Base-by-base conservation (phyloP, 2,329 filamentous ascomycete genomes). In the Ophiosphaerella korrae region DNA sequence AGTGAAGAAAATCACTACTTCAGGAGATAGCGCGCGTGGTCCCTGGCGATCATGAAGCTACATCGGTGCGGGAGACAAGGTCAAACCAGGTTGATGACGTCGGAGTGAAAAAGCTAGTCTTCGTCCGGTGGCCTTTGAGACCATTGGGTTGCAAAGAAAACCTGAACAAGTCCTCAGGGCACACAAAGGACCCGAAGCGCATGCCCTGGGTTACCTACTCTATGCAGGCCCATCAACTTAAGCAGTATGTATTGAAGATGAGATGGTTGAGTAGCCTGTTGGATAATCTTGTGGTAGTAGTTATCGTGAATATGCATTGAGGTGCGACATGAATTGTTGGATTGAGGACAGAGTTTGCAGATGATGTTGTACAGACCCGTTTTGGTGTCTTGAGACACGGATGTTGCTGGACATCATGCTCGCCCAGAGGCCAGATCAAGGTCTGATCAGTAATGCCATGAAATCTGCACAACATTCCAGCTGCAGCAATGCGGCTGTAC, bases 31-130 rank as follows among this genome's bases (percentile, higher is more conserved):
- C 35, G 45, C 44, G 41, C 50, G 26, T 37, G 42, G 48, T 52
- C 42, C 39, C 46, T 49, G 55, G 54, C 57, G 57, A 60, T 60
- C 57, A 60, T 53, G 50, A 47, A 44, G 33, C 46, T 51, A 48
- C 48, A 34, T 52, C 46, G 43, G 21, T 18, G 37, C 43, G 42
- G 45, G 40, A 54, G 45, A 50, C 51, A 51, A 50, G 48, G 51
- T 44, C 38, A 46, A 26, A 50, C 52, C 52, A 58, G 48, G 55
- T 32, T 45, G 12, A 53, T 59, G 57, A 58, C 57, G 57, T 55
- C 39, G 52, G 42, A 47, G 39, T 37, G 44, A 33, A 36, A 26
- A 35, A 14, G 11, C 9, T 26, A 34, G 18, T 39, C 31, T 23
- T 33, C 21, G 35, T 29, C 26, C 18, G 5, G 18, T 21, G 18